Evolutionary conservation across 371 early-diverging fungal genomes (phyloP).

Genomic region (Saksenaea vasiformis): DNA sequence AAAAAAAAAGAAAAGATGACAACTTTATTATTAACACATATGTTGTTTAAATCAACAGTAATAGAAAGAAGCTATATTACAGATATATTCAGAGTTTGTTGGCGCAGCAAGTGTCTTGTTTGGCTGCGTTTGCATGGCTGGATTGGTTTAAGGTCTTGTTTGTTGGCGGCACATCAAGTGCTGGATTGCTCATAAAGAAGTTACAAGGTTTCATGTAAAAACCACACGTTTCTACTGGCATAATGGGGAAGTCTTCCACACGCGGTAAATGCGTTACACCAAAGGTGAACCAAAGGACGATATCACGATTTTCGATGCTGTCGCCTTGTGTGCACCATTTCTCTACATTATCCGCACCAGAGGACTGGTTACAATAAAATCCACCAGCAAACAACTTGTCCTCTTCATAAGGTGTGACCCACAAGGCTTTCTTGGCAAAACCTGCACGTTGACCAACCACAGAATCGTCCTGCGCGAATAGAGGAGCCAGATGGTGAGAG

Average conservation of each 20-base stretch:
- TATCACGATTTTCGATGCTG: slow-evolving; percentile 40
- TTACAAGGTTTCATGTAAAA: slow-evolving; percentile 53
- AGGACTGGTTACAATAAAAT: slow-evolving; percentile 54
- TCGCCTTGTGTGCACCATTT: slow-evolving; percentile 36
- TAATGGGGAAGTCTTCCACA: slow-evolving; percentile 57
- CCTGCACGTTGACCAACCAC: slow-evolving; percentile 52
- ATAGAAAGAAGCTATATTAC: slow-evolving; percentile 1
- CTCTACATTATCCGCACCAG: slow-evolving; percentile 36
- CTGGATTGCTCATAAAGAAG: slow-evolving; percentile 55
- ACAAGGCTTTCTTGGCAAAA: slow-evolving; percentile 51
- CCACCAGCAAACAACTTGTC: slow-evolving; percentile 56
- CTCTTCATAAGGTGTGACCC: slow-evolving; percentile 57
- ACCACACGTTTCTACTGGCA: slow-evolving; percentile 55
- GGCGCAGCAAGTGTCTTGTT: slow-evolving; percentile 26
- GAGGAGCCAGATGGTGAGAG: slow-evolving; percentile 34
- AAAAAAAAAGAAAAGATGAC: background rate
- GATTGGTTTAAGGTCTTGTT: slow-evolving; percentile 47
- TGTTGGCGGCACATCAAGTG: slow-evolving; percentile 49
- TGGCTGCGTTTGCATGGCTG: slow-evolving; percentile 28
- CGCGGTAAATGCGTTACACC: slow-evolving; percentile 55
- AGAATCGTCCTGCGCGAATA: slow-evolving; percentile 47
- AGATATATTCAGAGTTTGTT: slow-evolving; percentile 33
- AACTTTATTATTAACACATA: background rate
- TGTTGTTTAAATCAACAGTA: background rate
- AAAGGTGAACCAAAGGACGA: slow-evolving; percentile 57